Base-by-base conservation (phyloP, 345 rosid genomes). In the Barbarea vulgaris region DNA sequence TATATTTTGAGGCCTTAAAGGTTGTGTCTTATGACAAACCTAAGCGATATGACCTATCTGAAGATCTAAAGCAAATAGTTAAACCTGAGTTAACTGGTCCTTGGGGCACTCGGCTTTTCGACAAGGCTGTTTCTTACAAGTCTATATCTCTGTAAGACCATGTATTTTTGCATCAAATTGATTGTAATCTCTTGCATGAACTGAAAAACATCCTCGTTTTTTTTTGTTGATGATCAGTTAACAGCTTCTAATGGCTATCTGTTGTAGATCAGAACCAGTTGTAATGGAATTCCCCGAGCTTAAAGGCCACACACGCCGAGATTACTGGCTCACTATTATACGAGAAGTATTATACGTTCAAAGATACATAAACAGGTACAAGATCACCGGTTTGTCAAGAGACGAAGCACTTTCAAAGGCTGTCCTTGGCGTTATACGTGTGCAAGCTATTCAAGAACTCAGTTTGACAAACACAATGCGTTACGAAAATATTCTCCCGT, bases 71-170 rank as follows among this genome's bases (percentile, higher is more conserved):
- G 76, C 99, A 96, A 86, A 74, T 88, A 42, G 87, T 93, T 31
- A 93, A 89, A 76, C 93, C 97, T 67, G 99, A 93, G 74, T 76
- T 93, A 83, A 86, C 97, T 59, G 99, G 99, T 71, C 98, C 99
- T 50, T 96, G 97, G 99, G 99, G 99, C 52, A 88, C 98, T 62
- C 88, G 98, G 52, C 86, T 96, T 77, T 96, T 93, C 72, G 98
- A 96, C 84, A 96, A 93, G 85, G 99, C 97, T 7, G 89, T 96
- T 62, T 81, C 76, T 11, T 96, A 93, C 77, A 93, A 87, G 75
- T 92, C 97, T 79, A 79, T 84, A 77, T 89, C 91, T 76, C 77
- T 96, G 99, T 95, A 88, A 86, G 97, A 67, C 86, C 17, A 1
- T 56, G 19, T 42, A 41, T 22, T 42, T 72, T 19, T 53, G 39